Evolutionary conservation across 139 green algal species (phyloP), one percentile per base, ranked within the genome.

Genomic region (Eudorina sp.): DNA sequence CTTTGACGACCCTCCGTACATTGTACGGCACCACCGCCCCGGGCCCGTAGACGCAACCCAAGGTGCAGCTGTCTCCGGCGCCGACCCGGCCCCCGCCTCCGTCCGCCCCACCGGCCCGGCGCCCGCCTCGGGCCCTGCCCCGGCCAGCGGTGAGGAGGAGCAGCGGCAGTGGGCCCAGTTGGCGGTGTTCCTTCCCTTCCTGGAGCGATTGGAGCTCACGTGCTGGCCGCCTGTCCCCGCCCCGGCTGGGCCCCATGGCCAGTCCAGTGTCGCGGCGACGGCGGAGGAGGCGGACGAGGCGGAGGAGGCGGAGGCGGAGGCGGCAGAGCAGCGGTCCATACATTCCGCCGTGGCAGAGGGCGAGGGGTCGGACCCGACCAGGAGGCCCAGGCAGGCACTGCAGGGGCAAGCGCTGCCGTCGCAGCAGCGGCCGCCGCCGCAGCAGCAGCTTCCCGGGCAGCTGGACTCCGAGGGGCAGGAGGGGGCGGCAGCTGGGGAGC

Each of bases 121-220:
- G n/a, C n/a, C n/a, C n/a, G n/a, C n/a, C n/a, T n/a, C n/a, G n/a
- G n/a, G n/a, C n/a, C n/a, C n/a, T n/a, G n/a, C n/a, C n/a, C n/a
- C n/a, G n/a, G n/a, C n/a, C n/a, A n/a, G n/a, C n/a, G 74, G 48
- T 6, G 43, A 55, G 70, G 8, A 36, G 19, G 40, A 55, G 70
- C 4, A 79, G 70, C 70, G 13, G 40, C 70, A 79, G 70, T 45
- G 70, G 70, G 13, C 7, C 2, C 38, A 55, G 70, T 55, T 74
- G 27, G 78, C 29, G 38, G 58, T 2, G 1, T 5, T 4, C 2
- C 31, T 41, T 16, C 31, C 14, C 6, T 27, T 21, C 29, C 58
- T 85, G 78, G 78, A 85, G 53, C 11, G 58, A 13, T 23, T 85
- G 40, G 78, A 85, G 40, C 14, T 85, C 31, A 41, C 23, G 7